Evolutionary conservation across 2,329 filamentous ascomycete genomes (phyloP), one percentile per base, ranked within the genome.

Genomic region (Alternaria tenuissima): DNA sequence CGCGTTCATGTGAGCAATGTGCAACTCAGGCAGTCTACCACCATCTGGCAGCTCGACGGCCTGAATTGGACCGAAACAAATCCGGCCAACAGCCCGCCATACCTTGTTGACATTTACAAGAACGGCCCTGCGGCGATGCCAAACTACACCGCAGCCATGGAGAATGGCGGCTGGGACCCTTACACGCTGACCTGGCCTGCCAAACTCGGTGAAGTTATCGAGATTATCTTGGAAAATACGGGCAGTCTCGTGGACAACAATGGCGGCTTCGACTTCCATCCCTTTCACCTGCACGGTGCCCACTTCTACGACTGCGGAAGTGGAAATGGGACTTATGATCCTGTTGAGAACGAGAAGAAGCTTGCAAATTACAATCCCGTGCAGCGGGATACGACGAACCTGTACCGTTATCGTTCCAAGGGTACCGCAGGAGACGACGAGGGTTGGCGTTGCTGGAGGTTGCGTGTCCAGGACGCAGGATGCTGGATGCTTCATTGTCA

Each of bases 401-500:
- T 90, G 4, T 87, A 87, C 63, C 76, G 84, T 2, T 90, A 89
- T 63, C 74, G 72, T 0, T 64, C 75, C 4, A 79, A 78, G 24
- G 82, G 80, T 0, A 64, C 63, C 2, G 71, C 81, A 0, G 76
- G 81, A 4, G 70, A 78, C 6, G 80, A 80, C 2, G 78, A 81
- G 0, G 86, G 87, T 0, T 90, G 88, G 88, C 78, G 87, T 20
- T 87, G 82, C 0, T 89, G 87, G 88, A 79, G 88, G 9, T 74
- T 89, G 1, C 78, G 85, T 4, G 83, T 88, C 2, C 38, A 65
- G 22, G 75, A 83, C 57, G 73, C 83, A 0, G 87, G 87, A 0
- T 85, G 85, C 3, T 89, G 86, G 86, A 85, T 88, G 85, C 78
- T 88, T 63, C 87, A 89, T 71, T 89, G 87, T 63, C 87, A 89